Conservation (phyloP, 1,284 basidiomycete genomes). For the Ustilago shanxiensis region DNA sequence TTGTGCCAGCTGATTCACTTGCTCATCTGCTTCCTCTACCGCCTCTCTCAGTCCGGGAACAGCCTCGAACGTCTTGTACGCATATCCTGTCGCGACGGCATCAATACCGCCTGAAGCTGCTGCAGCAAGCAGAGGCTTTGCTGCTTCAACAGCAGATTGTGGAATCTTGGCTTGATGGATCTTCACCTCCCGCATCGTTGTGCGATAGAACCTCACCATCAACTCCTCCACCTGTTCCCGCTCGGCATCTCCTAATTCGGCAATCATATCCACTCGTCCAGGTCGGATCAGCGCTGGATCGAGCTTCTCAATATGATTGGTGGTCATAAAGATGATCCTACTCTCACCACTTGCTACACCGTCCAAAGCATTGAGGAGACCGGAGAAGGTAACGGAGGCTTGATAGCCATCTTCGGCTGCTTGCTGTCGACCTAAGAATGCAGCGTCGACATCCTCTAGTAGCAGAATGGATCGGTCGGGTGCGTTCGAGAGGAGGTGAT, state of each 20-base stretch:
- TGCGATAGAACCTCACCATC: slow-evolving; percentile 85
- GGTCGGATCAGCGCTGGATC: slow-evolving; percentile 95
- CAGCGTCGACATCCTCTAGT: slow-evolving; percentile 98
- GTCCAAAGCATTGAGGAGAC: slow-evolving; percentile 95
- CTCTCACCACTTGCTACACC: slow-evolving; percentile 93
- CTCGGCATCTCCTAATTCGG: slow-evolving; percentile 88
- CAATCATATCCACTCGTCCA: slow-evolving; percentile 88
- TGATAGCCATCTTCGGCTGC: slow-evolving; percentile 64
- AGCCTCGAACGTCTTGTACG: slow-evolving; percentile 35
- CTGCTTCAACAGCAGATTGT: slow-evolving; percentile 19
- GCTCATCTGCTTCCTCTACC: slow-evolving; percentile 26
- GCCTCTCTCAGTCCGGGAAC: slow-evolving; percentile 30
- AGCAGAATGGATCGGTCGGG: slow-evolving; percentile 92
- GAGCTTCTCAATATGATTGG: slow-evolving; percentile 81
- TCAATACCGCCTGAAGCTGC: slow-evolving; percentile 16
- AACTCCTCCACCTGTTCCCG: slow-evolving; percentile 83
- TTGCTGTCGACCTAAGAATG: slow-evolving; percentile 76
- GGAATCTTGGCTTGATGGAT: slow-evolving; percentile 22
- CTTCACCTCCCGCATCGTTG: slow-evolving; percentile 41
- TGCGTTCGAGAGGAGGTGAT: slow-evolving; percentile 90
- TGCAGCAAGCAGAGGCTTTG: slow-evolving; percentile 28
- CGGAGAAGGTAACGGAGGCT: slow-evolving; percentile 91
- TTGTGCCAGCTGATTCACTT: slow-evolving; percentile 35
- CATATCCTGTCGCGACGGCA: neutral
- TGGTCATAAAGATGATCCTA: slow-evolving; percentile 98